Evolutionary conservation across 805 yeast species (phyloP).

Genomic region (Candida sphagnicola): DNA sequence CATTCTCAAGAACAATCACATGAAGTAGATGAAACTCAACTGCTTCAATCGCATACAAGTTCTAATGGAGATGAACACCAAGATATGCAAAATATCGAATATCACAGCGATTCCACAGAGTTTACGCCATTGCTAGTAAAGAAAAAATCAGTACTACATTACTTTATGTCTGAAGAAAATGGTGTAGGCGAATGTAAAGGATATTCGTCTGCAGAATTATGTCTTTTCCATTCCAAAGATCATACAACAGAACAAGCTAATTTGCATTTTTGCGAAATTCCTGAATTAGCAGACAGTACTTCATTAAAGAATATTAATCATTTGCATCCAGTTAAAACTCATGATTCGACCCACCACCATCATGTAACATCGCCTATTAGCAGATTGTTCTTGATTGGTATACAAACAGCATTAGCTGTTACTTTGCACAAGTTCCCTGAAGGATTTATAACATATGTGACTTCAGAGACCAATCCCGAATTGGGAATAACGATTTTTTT

Average conservation of each 20-base stretch:
- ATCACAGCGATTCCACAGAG: slow-evolving; percentile 19
- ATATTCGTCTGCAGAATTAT: slow-evolving; percentile 39
- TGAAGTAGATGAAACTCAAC: slow-evolving; percentile 10
- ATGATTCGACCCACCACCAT: slow-evolving; percentile 51
- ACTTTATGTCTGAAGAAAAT: slow-evolving; percentile 19
- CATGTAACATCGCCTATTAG: slow-evolving; percentile 75
- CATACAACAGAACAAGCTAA: slow-evolving; percentile 6
- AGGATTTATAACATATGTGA: slow-evolving; percentile 85
- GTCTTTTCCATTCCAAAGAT: slow-evolving; percentile 12
- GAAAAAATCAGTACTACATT: slow-evolving; percentile 24
- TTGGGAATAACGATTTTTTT: slow-evolving; percentile 79
- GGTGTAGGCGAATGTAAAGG: slow-evolving; percentile 47
- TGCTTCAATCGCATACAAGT: slow-evolving; percentile 12
- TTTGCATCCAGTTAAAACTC: slow-evolving; percentile 8
- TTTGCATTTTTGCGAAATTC: slow-evolving; percentile 40
- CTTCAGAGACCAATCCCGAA: slow-evolving; percentile 57
- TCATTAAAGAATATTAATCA: not conserved
- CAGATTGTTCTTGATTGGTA: slow-evolving; percentile 76
- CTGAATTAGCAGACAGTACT: slow-evolving; percentile 17
- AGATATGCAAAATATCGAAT: no score
- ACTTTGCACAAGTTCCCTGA: slow-evolving; percentile 92
- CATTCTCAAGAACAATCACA: slow-evolving; percentile 16
- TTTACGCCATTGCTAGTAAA: slow-evolving; percentile 12
- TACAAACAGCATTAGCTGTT: slow-evolving; percentile 86
- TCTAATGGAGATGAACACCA: slow-evolving; percentile 10